Conservation (phyloP, 2,329 filamentous ascomycete species). For the Lasiodiplodia theobromae region DNA sequence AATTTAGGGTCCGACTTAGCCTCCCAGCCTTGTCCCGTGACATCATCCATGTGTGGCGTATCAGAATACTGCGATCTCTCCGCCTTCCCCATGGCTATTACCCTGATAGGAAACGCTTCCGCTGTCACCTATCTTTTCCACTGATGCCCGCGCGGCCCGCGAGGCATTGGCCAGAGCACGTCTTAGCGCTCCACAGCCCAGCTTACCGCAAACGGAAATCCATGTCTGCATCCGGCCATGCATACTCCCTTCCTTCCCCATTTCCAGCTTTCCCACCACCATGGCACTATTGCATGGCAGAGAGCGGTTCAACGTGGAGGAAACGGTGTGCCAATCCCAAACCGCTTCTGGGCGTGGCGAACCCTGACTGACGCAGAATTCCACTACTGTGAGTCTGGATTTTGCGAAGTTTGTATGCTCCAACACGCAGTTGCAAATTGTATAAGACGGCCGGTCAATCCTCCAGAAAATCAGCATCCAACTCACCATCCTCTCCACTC, state of each 20-base stretch:
- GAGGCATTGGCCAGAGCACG: not conserved
- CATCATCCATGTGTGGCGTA: not conserved
- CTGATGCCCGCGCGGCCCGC: not conserved
- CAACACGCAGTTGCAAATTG: not conserved
- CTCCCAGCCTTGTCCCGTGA: not conserved
- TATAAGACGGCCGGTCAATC: constrained; percentile 7
- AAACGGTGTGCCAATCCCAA: not conserved
- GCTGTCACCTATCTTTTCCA: not conserved
- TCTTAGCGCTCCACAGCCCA: not conserved
- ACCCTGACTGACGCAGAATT: not conserved
- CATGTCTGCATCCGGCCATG: not conserved
- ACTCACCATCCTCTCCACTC: constrained; percentile 1
- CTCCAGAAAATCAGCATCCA: not conserved
- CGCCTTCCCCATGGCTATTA: not conserved
- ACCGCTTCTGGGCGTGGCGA: not conserved
- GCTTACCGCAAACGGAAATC: constrained; percentile 1
- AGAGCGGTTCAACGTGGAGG: constrained; percentile 3
- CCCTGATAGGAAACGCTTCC: not conserved
- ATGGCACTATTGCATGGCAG: not conserved
- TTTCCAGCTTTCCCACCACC: not conserved
- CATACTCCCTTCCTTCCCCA: not conserved
- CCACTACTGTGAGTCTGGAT: not conserved
- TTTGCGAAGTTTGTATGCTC: not conserved
- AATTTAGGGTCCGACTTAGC: not conserved
- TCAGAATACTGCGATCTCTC: not conserved